phyloP scores from a whole-genome alignment of 495 filamentous ascomycete species.

The Margaritispora aquatica region DNA sequence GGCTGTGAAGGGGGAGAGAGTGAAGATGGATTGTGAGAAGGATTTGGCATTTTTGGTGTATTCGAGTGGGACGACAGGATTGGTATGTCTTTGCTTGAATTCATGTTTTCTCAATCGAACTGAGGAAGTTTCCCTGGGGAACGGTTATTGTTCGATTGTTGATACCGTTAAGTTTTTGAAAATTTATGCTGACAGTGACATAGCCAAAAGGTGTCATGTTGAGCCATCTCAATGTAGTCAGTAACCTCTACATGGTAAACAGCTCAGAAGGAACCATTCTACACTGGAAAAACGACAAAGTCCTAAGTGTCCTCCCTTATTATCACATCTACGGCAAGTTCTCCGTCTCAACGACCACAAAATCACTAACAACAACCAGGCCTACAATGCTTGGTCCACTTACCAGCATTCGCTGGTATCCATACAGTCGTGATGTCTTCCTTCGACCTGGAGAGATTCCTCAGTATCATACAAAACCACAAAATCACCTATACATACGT shows the following conservation, averaged over 20 bases:
- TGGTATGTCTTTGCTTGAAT: no score
- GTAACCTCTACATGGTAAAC: conserved; percentile 56
- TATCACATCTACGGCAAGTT: conserved; percentile 57
- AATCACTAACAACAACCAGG: neutral
- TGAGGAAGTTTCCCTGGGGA: no score
- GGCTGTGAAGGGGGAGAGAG: conserved; percentile 19
- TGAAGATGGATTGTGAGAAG: conserved; percentile 30
- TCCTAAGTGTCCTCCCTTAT: conserved; percentile 62
- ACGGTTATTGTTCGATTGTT: no score
- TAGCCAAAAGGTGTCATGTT: neutral
- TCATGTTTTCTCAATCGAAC: no score
- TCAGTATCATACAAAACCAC: conserved; percentile 59
- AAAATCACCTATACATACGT: conserved; percentile 57
- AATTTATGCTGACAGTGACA: neutral
- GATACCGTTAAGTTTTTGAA: neutral
- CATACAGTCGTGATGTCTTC: conserved; percentile 65
- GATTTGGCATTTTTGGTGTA: conserved; percentile 47
- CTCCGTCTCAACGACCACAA: neutral
- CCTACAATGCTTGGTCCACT: conserved; percentile 51
- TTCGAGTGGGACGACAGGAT: conserved; percentile 71
- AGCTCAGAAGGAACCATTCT: conserved; percentile 27
- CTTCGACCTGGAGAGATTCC: conserved; percentile 68
- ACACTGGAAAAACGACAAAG: conserved; percentile 13
- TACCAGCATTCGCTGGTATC: conserved; percentile 57
- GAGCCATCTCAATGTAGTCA: conserved; percentile 35